Evolutionary conservation across 2,329 filamentous ascomycete species (phyloP).

Genomic region (Apiospora rasikravindrae): DNA sequence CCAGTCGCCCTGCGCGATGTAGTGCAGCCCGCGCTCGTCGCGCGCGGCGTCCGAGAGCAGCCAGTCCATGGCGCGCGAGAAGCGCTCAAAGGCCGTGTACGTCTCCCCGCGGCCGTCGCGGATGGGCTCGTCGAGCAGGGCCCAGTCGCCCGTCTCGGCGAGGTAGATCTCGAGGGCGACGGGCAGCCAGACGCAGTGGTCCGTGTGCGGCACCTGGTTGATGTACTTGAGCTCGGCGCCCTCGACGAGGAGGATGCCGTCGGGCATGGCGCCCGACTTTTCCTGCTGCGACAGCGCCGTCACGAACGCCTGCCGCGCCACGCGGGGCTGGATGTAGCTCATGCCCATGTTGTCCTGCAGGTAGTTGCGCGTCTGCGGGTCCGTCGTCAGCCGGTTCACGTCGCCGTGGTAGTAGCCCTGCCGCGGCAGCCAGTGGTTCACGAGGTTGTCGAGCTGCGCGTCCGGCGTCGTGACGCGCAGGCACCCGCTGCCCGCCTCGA

Average conservation of each 20-base stretch:
- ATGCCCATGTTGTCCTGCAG: constrained; percentile 67
- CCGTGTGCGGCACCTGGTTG: constrained; percentile 65
- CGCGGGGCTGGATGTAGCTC: constrained; percentile 58
- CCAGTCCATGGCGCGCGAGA: constrained; percentile 64
- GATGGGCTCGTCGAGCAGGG: constrained; percentile 51
- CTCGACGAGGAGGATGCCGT: constrained; percentile 58
- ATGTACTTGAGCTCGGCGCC: constrained; percentile 65
- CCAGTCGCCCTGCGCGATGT: constrained; percentile 65
- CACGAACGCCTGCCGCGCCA: constrained; percentile 54
- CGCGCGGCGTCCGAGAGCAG: constrained; percentile 48
- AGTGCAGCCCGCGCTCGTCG: constrained; percentile 59
- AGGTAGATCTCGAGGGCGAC: constrained; percentile 61
- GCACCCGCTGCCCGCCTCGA: constrained; percentile 55
- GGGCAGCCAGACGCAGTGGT: constrained; percentile 64
- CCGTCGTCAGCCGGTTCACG: constrained; percentile 62
- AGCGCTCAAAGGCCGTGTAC: constrained; percentile 58
- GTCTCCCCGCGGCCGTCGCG: constrained; percentile 48
- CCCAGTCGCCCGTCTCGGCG: constrained; percentile 59
- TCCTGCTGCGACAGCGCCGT: constrained; percentile 59
- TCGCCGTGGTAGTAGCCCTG: constrained; percentile 65
- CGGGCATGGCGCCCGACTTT: constrained; percentile 60
- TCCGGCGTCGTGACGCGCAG: constrained; percentile 60
- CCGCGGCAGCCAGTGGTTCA: constrained; percentile 64
- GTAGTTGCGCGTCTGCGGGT: constrained; percentile 65
- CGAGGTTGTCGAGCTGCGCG: constrained; percentile 58